Base-by-base conservation (phyloP, 228 moss, liverwort and hornwort species). In the Sphagnum fallax region DNA sequence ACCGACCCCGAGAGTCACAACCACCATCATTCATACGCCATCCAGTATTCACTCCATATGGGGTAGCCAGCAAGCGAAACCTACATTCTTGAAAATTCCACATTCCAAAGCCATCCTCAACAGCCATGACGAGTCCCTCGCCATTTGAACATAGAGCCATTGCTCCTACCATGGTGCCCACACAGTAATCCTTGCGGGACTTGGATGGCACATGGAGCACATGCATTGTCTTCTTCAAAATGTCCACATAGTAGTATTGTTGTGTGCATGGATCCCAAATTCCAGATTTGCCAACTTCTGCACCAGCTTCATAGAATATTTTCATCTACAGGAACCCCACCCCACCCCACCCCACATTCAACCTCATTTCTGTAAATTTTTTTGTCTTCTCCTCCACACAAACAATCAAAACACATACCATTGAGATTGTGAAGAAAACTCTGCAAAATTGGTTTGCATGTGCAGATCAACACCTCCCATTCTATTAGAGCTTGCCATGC, bases 11-110 rank as follows among this genome's bases (percentile, higher is more conserved):
- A 64, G 94, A 94, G 63, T 94, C 94, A 50, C 91, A 91, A 4
- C 84, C 88, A n/a, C 94, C 94, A 57, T 94, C 94, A 47, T 94
- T 94, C 94, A 94, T 94, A 4, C 94, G 82, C 94, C 94, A 94
- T 4, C 94, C 94, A 58, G 73, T 84, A 73, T 86, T 71, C 1
- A 57, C 18, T 0, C 94, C 94, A 14, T 89, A 94, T 0, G 94
- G 94, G 0, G 79, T 86, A 65, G 91, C 94, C 58, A 91, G 12
- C 18, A 91, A 77, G 9, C 79, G 81, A 13, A 94, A 52, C 65
- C 77, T 83, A 82, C 85, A 78, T 57, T 89, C 89, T 0, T 49
- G 14, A 65, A 94, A 91, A 70, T 82, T 87, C 82, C 84, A 94
- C 65, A 84, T 79, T 0, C 88, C 94, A 62, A 94, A 94, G 0